Conservation (phyloP, 352 stramenopile genomes). For the Lagenidium sp. region DNA sequence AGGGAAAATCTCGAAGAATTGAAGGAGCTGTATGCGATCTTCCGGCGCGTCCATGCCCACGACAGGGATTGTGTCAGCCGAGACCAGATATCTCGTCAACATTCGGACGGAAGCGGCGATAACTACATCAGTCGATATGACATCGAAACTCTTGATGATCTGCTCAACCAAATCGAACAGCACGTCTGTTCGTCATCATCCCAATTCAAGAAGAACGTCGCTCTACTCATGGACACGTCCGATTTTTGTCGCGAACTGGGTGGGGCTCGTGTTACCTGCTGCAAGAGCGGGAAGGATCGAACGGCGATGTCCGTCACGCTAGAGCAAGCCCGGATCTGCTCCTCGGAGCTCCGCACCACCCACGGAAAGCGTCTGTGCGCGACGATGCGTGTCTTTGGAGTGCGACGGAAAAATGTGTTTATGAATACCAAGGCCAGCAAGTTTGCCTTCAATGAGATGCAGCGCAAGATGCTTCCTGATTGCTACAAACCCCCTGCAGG, state of each 20-base stretch:
- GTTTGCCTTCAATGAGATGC: slow-evolving; percentile 85
- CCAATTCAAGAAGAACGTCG: slow-evolving; percentile 80
- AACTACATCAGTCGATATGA: slow-evolving; percentile 17
- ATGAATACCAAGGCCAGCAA: slow-evolving; percentile 80
- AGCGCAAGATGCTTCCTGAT: slow-evolving; percentile 77
- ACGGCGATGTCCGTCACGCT: slow-evolving; percentile 97
- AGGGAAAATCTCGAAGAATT: slow-evolving; percentile 68
- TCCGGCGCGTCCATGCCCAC: slow-evolving; percentile 31
- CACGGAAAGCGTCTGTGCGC: slow-evolving; percentile 46
- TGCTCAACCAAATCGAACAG: slow-evolving; percentile 62
- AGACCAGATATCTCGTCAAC: slow-evolving; percentile 17
- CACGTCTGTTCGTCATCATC: slow-evolving; percentile 57
- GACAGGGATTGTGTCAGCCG: slow-evolving; percentile 14
- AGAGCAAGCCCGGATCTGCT: slow-evolving; percentile 79
- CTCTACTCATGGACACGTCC: slow-evolving; percentile 67
- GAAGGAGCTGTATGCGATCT: slow-evolving; percentile 48
- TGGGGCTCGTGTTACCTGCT: slow-evolving; percentile 93
- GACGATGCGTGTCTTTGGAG: slow-evolving; percentile 68
- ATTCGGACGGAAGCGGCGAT: background rate
- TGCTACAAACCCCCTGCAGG: slow-evolving; percentile 76
- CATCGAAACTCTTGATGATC: slow-evolving; percentile 49
- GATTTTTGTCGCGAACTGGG: slow-evolving; percentile 82
- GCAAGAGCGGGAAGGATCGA: slow-evolving; percentile 96
- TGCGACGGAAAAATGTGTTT: slow-evolving; percentile 75
- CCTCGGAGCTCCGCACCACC: slow-evolving; percentile 39